Conservation (phyloP, 164 flowering plant species). For the Houttuynia cordata region DNA sequence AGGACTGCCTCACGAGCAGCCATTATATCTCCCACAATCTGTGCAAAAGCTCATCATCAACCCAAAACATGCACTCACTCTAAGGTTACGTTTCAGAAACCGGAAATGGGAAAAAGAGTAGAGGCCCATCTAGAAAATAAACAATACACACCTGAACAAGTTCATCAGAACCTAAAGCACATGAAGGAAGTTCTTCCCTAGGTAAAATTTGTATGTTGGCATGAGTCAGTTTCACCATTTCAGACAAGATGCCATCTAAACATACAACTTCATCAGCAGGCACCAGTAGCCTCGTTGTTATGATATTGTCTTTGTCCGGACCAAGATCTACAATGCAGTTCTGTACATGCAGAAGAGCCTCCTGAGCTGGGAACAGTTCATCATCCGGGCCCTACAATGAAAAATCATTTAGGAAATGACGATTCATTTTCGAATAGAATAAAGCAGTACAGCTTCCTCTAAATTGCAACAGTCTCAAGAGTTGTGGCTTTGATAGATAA, state of each 20-base stretch:
- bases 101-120: conserved; percentile 1
- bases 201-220: conserved; percentile 66
- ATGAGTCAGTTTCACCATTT: conserved; percentile 52
- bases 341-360: conserved; percentile 92
- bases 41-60: conserved; percentile 4
- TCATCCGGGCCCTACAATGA: conserved; percentile 71
- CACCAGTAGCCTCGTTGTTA: conserved; percentile 71
- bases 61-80: not conserved
- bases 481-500: too few species aligned
- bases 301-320: conserved; percentile 72
- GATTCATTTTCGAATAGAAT: not conserved
- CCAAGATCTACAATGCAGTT: conserved; percentile 73
- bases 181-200: conserved; percentile 52
- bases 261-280: conserved; percentile 70
- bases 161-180: conserved; percentile 42
- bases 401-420: not conserved
- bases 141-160: conserved; percentile 67
- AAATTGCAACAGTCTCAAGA: too few species aligned
- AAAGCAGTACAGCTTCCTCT: too few species aligned
- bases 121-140: conserved; percentile 4
- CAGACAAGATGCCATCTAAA: conserved; percentile 56
- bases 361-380: conserved; percentile 97
- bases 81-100: too few species aligned
- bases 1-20: conserved; percentile 87
- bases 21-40: conserved; percentile 91